Evolutionary conservation across 768 basidiomycete species (phyloP).

Genomic region (Tylopilus subfusipes): DNA sequence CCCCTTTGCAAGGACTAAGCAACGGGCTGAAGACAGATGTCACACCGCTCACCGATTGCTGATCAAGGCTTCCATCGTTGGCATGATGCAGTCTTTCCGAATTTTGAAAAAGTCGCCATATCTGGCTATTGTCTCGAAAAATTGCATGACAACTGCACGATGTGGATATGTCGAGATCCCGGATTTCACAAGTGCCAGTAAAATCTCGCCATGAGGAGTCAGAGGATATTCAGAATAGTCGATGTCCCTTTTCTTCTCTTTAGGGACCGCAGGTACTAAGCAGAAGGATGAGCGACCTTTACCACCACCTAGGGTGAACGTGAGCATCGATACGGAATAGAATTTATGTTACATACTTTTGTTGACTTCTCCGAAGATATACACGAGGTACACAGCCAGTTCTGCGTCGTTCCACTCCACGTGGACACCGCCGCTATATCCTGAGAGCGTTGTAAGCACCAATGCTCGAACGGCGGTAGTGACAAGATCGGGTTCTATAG

Average conservation of each 20-base stretch:
- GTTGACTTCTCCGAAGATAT: conserved; percentile 89
- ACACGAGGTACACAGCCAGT: conserved; percentile 88
- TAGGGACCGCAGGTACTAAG: conserved; percentile 64
- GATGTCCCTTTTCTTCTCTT: conserved; percentile 60
- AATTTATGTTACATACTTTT: conserved; percentile 56
- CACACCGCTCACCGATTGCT: conserved; percentile 60
- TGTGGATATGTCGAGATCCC: conserved; percentile 82
- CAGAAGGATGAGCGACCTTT: conserved; percentile 88
- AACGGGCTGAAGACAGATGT: neutral
- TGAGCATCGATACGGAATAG: neutral
- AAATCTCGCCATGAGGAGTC: conserved; percentile 87
- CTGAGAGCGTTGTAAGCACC: conserved; percentile 69
- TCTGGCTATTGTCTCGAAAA: conserved; percentile 88
- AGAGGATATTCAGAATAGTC: conserved; percentile 81
- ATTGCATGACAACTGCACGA: conserved; percentile 80
- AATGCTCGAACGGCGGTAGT: conserved; percentile 71
- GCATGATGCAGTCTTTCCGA: conserved; percentile 82
- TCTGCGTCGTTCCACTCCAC: conserved; percentile 93
- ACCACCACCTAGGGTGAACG: conserved; percentile 51
- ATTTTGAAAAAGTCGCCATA: conserved; percentile 98
- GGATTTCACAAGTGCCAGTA: conserved; percentile 79
- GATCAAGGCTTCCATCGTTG: conserved; percentile 85
- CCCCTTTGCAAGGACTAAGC: conserved; percentile 51
- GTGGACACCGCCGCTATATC: conserved; percentile 53
- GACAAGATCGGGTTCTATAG: conserved; percentile 83